Conservation (phyloP, 208 protist genomes). For the Histomonas meleagridis region DNA sequence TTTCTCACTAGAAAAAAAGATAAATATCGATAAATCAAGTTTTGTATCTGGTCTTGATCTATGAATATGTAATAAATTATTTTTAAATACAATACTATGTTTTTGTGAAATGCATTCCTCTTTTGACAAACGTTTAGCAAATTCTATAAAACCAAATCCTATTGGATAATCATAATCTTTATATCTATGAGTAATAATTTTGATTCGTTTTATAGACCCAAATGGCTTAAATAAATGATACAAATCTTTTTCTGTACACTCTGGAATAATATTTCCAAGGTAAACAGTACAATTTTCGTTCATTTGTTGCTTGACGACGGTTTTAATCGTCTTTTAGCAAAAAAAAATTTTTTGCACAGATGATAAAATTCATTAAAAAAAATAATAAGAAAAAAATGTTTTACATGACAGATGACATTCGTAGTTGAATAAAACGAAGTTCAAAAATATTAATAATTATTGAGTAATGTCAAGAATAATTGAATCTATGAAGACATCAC, state of each 20-base stretch:
- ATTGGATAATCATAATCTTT: conserved; percentile 2
- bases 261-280: background rate
- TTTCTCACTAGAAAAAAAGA: background rate
- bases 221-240: background rate
- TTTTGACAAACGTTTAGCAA: background rate
- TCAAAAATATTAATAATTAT: no score
- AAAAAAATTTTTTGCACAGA: no score
- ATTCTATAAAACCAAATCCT: background rate
- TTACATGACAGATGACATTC: no score
- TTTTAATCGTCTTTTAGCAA: no score
- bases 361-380: no score
- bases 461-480: no score
- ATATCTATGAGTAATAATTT: background rate
- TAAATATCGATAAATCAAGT: background rate
- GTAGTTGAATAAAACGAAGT: no score
- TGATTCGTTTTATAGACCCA: background rate
- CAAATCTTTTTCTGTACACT: background rate
- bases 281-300: no score
- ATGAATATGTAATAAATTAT: background rate
- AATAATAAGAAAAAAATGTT: no score
- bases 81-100: background rate
- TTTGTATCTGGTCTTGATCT: background rate
- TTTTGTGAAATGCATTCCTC: background rate
- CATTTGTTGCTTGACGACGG: no score
- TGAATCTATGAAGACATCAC: no score